phyloP scores from a whole-genome alignment of 345 rosid genomes.

The Sonneratia alba region DNA sequence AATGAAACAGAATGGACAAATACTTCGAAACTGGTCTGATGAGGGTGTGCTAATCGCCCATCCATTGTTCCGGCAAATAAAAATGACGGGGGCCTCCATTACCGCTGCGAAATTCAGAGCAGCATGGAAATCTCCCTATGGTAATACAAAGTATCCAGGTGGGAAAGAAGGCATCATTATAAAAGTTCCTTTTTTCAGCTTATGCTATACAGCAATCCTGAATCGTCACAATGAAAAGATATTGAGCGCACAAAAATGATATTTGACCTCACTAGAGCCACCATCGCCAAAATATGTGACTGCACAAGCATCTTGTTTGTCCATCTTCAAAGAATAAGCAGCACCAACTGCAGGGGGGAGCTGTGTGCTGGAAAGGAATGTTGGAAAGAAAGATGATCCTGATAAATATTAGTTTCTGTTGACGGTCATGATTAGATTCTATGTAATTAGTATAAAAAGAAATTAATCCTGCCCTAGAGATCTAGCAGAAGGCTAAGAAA shows the following conservation, averaged over 20 bases:
- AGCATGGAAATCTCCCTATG: slow-evolving; percentile 79
- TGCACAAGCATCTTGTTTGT: slow-evolving; percentile 54
- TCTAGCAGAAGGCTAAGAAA: background rate
- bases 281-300: slow-evolving; percentile 78
- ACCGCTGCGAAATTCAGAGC: slow-evolving; percentile 72
- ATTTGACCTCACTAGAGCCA: slow-evolving; percentile 64
- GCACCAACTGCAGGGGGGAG: slow-evolving; percentile 83
- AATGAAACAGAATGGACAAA: background rate
- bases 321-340: slow-evolving; percentile 88
- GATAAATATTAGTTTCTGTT: background rate
- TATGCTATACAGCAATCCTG: background rate
- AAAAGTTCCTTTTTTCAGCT: background rate
- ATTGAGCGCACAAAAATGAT: background rate
- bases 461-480: background rate
- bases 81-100: slow-evolving; percentile 69
- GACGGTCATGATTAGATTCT: background rate
- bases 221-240: background rate
- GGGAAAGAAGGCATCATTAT: background rate
- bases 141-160: slow-evolving; percentile 13
- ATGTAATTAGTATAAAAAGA: background rate
- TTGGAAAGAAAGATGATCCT: background rate
- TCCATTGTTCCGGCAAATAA: slow-evolving; percentile 81
- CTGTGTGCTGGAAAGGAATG: slow-evolving; percentile 42
- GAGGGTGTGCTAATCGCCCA: slow-evolving; percentile 86
- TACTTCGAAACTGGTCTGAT: slow-evolving; percentile 86